Percentiles rank a stretch among this genome's conserved stretches.
These are phyloP conservation scores for Wilhelminamyces savonicus DNA, from an alignment of 805 yeast genomes.

Conservation along the genomic window DNA sequence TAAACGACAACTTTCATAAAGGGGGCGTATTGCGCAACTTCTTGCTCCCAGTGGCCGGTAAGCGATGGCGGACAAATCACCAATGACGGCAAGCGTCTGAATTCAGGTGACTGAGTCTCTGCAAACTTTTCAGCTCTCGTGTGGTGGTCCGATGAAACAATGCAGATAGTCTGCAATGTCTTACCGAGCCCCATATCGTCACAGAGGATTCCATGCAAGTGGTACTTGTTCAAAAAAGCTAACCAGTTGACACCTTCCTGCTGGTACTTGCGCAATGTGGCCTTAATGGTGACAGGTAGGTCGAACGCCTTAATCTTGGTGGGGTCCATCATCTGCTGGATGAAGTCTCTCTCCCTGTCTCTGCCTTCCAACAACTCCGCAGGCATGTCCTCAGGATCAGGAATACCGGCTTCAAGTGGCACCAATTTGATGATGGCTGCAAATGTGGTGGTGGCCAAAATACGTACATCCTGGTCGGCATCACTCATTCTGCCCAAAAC, in stretches of 20 bases:
- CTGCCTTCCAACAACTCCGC: slow-evolving; percentile 77
- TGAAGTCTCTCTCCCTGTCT: slow-evolving; percentile 89
- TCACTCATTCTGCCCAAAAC: slow-evolving; percentile 98
- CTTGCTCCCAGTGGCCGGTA: slow-evolving; percentile 99
- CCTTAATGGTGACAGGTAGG: slow-evolving; percentile 86
- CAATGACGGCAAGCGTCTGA: slow-evolving; percentile 72
- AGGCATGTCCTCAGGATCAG: slow-evolving; percentile 92
- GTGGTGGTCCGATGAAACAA: slow-evolving; percentile 93
- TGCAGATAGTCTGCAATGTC: slow-evolving; percentile 94
- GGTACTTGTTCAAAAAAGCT: slow-evolving; percentile 90
- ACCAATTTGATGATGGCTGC: slow-evolving; percentile 93
- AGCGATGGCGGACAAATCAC: slow-evolving; percentile 95
- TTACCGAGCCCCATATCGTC: slow-evolving; percentile 99
- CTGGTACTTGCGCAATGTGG: slow-evolving; percentile 89
- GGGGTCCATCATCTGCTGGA: slow-evolving; percentile 97
- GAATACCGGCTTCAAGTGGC: slow-evolving; percentile 95
- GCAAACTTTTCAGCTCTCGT: slow-evolving; percentile 66
- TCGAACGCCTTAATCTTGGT: slow-evolving; percentile 81
- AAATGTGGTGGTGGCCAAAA: slow-evolving; percentile 90
- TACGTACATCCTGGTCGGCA: slow-evolving; percentile 79
- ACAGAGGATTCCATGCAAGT: slow-evolving; percentile 93
- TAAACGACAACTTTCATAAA: slow-evolving; percentile 76
- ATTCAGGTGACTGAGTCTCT: slow-evolving; percentile 56
- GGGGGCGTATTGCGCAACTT: slow-evolving; percentile 83
- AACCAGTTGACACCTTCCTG: slow-evolving; percentile 99